Percentiles rank a stretch among this genome's conserved stretches.
These are phyloP conservation scores for Hyaloscypha finlandica DNA, from an alignment of 495 filamentous ascomycete species.

Conservation along the genomic window DNA sequence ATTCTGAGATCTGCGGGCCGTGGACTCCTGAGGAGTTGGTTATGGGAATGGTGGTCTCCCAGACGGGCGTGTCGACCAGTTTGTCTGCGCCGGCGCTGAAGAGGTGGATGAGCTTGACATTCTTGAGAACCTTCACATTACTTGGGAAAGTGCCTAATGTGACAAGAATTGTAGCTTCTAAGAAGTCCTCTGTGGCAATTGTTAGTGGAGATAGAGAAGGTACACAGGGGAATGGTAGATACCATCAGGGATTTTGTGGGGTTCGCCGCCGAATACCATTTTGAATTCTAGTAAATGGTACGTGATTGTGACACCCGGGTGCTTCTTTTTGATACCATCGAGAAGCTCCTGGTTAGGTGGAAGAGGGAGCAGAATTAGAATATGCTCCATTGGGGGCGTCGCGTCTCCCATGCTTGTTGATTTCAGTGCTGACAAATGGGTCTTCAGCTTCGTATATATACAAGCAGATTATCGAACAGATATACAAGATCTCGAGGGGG, in stretches of 20 bases:
- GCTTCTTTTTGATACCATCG: conserved; percentile 46
- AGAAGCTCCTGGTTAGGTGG: conserved; percentile 42
- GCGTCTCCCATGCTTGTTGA: conserved; percentile 32
- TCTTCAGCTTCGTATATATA: neutral
- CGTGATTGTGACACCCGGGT: conserved; percentile 53
- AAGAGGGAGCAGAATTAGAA: conserved; percentile 48
- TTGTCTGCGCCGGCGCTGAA: conserved; percentile 76
- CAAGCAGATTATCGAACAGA: neutral
- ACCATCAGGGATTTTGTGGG: conserved; percentile 27
- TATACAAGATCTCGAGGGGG: neutral
- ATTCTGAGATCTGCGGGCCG: conserved; percentile 85
- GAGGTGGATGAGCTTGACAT: conserved; percentile 73
- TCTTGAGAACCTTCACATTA: conserved; percentile 46
- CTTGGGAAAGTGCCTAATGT: conserved; percentile 59
- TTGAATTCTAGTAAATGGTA: conserved; percentile 26
- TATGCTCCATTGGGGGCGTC: conserved; percentile 20
- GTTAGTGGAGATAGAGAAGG: conserved; percentile 8
- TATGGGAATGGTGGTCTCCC: conserved; percentile 63
- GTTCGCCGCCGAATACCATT: conserved; percentile 6
- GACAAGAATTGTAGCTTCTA: conserved; percentile 63
- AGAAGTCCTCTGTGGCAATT: conserved; percentile 47
- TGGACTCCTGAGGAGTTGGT: conserved; percentile 77
- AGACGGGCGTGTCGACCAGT: conserved; percentile 61
- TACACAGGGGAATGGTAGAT: neutral
- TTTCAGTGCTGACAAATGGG: neutral